phyloP scores from a whole-genome alignment of 306 rosid genomes.

The Vicia sativa region DNA sequence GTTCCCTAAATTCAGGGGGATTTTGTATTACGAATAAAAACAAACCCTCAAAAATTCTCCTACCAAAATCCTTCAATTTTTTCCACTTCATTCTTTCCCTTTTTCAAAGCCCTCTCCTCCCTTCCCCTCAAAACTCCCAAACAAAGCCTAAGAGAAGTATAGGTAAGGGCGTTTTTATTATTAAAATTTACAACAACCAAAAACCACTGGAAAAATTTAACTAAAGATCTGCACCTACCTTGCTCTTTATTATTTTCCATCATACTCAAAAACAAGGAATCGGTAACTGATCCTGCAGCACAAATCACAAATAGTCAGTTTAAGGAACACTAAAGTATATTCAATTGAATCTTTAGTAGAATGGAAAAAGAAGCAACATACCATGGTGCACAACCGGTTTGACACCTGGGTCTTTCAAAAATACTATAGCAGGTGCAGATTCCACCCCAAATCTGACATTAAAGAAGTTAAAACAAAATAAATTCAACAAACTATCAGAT shows the following conservation, averaged over 20 bases:
- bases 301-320: conserved; percentile 34
- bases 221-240: conserved; percentile 52
- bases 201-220: conserved; percentile 8
- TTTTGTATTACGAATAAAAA: no score
- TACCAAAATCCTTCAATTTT: no score
- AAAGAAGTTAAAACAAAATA: conserved; percentile 21
- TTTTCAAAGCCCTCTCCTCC: no score
- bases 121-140: no score
- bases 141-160: neutral
- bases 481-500: conserved; percentile 16
- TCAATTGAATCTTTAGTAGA: conserved; percentile 13
- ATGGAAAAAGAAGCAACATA: conserved; percentile 37
- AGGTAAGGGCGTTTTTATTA: neutral
- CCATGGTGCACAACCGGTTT: conserved; percentile 88
- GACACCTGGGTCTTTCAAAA: conserved; percentile 92
- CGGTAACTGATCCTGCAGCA: conserved; percentile 63
- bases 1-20: no score
- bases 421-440: conserved; percentile 83
- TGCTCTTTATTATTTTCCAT: conserved; percentile 80
- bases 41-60: no score
- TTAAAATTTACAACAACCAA: neutral
- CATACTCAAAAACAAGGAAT: conserved; percentile 57
- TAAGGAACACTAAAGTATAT: conserved; percentile 32
- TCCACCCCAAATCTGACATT: conserved; percentile 82
- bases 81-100: no score